Evolutionary conservation across 2,329 filamentous ascomycete species (phyloP).

Genomic region (Orbilia oligospora): DNA sequence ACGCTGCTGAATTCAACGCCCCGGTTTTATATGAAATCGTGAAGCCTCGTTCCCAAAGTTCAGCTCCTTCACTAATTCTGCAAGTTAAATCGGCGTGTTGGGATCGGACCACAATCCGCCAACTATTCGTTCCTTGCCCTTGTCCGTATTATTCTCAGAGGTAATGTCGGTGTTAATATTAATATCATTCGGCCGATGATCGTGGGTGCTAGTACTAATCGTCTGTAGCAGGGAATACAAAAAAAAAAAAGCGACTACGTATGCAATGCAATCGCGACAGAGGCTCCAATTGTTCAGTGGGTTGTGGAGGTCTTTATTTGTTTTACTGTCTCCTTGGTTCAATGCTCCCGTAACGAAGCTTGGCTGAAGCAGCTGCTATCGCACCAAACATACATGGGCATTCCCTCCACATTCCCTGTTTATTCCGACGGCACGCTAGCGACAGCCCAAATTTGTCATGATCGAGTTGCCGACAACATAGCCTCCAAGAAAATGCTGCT

Average conservation of each 20-base stretch:
- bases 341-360: constrained; percentile 25
- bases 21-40: constrained; percentile 51
- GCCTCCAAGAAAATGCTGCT: constrained; percentile 7
- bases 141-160: too few species aligned
- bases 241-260: background rate
- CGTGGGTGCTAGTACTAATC: constrained; percentile 11
- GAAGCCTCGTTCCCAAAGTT: constrained; percentile 38
- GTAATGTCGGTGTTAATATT: background rate
- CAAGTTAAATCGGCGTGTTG: constrained; percentile 11
- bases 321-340: constrained; percentile 20
- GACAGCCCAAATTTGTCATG: constrained; percentile 51
- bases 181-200: background rate
- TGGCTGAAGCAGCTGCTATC: constrained; percentile 48
- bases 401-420: constrained; percentile 44
- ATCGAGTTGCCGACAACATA: background rate
- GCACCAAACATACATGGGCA: constrained; percentile 42
- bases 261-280: constrained; percentile 17
- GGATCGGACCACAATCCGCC: constrained; percentile 14
- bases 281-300: constrained; percentile 9
- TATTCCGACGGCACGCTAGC: constrained; percentile 24
- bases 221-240: constrained; percentile 3
- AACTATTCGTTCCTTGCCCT: background rate
- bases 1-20: background rate
- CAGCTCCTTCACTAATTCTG: background rate
- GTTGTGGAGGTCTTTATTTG: constrained; percentile 43